phyloP scores from a whole-genome alignment of 208 protist genomes.

The Trypanosomatidae sp. region DNA sequence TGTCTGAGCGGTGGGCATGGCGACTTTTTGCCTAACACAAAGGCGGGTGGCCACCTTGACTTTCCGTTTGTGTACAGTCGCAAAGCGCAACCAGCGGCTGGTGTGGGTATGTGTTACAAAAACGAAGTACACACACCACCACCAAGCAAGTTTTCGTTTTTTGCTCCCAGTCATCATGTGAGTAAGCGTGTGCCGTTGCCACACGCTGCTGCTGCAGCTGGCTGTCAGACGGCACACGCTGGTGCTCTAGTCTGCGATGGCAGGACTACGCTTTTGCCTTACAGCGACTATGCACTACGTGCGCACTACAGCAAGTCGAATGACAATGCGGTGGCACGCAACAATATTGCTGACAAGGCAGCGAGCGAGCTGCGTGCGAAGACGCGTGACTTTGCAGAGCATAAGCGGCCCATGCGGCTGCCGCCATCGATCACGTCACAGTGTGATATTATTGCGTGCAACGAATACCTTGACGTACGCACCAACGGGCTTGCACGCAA shows the following conservation, averaged over 20 bases:
- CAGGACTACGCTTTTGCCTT: background rate
- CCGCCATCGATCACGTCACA: slow-evolving; percentile 9
- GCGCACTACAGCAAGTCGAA: slow-evolving; percentile 18
- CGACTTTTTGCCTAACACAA: slow-evolving; percentile 73
- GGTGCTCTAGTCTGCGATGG: slow-evolving; percentile 7
- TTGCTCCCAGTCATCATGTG: slow-evolving; percentile 19
- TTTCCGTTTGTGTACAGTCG: slow-evolving; percentile 39
- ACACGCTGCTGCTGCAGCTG: background rate
- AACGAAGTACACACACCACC: slow-evolving; percentile 15
- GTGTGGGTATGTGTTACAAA: slow-evolving; percentile 35
- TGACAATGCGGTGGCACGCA: slow-evolving; percentile 25
- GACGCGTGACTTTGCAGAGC: slow-evolving; percentile 36
- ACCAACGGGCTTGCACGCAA: slow-evolving; percentile 7
- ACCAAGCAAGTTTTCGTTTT: slow-evolving; percentile 33
- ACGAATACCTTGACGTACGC: slow-evolving; percentile 26
- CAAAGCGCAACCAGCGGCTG: slow-evolving; percentile 24
- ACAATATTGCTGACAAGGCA: slow-evolving; percentile 52
- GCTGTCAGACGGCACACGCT: background rate
- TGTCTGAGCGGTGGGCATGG: slow-evolving; percentile 42
- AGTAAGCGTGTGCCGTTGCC: slow-evolving; percentile 6
- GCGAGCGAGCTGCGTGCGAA: slow-evolving; percentile 31
- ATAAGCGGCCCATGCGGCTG: slow-evolving; percentile 10
- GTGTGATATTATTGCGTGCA: slow-evolving; percentile 8
- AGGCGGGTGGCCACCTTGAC: slow-evolving; percentile 53
- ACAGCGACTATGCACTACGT: background rate